Conservation (phyloP, 306 rosid genomes). For the Corylus americana region DNA sequence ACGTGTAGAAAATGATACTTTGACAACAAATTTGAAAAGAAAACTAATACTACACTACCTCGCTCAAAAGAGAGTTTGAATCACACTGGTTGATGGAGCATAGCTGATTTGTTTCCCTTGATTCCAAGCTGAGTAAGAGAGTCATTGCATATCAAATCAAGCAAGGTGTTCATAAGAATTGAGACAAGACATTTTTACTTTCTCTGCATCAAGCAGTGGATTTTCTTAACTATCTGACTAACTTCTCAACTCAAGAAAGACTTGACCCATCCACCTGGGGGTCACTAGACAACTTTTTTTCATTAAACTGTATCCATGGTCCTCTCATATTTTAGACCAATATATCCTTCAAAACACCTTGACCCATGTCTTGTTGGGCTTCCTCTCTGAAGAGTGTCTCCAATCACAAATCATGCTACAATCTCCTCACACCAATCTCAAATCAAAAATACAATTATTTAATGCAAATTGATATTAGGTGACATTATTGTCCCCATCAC, state of each 20-base stretch:
- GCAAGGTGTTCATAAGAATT: neutral
- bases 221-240: conserved; percentile 4
- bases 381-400: neutral
- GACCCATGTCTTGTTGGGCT: neutral
- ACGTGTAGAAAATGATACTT: neutral
- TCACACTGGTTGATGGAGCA: conserved; percentile 96
- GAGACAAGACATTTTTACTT: conserved; percentile 17
- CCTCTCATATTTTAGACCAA: neutral
- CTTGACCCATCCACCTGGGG: neutral
- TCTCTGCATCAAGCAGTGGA: conserved; percentile 1
- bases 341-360: neutral
- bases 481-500: neutral
- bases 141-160: conserved; percentile 25
- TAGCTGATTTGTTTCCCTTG: conserved; percentile 79
- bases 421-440: neutral
- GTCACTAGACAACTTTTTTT: too few relatives aligned
- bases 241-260: neutral
- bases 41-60: conserved; percentile 53
- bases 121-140: conserved; percentile 64
- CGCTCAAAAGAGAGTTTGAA: conserved; percentile 88
- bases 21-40: neutral
- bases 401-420: neutral
- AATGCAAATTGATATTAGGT: neutral
- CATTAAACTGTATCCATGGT: neutral
- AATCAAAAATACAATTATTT: neutral